Evolutionary conservation across 345 rosid genomes (phyloP).

Genomic region (Hibiscus tridactylites): DNA sequence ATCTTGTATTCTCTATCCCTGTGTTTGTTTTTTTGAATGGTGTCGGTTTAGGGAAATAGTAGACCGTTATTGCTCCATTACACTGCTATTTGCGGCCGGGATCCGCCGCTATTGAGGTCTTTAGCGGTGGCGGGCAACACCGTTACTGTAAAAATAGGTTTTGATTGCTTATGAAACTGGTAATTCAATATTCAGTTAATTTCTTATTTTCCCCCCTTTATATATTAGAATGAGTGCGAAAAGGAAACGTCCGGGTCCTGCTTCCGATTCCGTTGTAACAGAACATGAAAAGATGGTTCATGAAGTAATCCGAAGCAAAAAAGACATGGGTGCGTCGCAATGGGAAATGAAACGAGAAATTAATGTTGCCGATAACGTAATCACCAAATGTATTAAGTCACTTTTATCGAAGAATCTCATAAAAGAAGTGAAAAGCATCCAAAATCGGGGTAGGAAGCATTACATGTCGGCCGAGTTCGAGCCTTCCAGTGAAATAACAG

Average conservation of each 20-base stretch:
- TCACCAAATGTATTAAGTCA: constrained; percentile 22
- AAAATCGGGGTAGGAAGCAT: constrained; percentile 47
- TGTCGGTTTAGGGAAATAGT: not conserved
- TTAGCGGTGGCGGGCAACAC: not conserved
- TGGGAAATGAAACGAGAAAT: constrained; percentile 41
- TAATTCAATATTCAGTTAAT: not conserved
- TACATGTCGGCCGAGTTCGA: constrained; percentile 52
- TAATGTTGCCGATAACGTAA: constrained; percentile 20
- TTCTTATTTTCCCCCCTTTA: not conserved
- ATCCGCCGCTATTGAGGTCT: not conserved
- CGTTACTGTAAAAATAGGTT: not conserved
- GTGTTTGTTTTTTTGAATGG: not conserved
- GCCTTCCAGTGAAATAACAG: constrained; percentile 59
- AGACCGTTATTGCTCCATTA: not conserved
- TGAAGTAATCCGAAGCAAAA: constrained; percentile 38
- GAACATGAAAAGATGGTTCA: constrained; percentile 44
- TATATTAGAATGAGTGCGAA: constrained; percentile 19
- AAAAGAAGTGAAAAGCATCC: constrained; percentile 48
- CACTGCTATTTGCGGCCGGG: not conserved
- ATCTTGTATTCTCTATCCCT: not conserved
- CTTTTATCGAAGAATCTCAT: not conserved
- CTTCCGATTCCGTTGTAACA: constrained; percentile 24
- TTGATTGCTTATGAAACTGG: not conserved
- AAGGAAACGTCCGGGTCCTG: constrained; percentile 45
- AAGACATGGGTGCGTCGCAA: constrained; percentile 52